These are phyloP conservation scores for Epichloe gansuensis DNA, from an alignment of 2,329 filamentous ascomycete species.

Conservation along the genomic window DNA sequence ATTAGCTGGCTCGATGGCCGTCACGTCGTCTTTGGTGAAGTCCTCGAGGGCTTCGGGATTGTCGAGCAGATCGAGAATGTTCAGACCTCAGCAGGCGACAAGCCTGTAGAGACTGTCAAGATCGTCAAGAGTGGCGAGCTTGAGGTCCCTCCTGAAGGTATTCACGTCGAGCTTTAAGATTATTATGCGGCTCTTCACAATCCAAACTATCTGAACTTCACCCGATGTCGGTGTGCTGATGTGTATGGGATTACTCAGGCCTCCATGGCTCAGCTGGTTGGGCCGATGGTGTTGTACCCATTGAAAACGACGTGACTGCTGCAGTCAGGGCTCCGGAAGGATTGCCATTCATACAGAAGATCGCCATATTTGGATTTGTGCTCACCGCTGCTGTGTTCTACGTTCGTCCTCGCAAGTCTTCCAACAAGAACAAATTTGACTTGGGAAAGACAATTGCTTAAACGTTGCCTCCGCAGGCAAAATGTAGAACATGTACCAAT, in stretches of 20 bases:
- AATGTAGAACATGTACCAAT: slow-evolving; percentile 6
- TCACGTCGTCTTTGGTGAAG: slow-evolving; percentile 82
- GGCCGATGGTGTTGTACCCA: slow-evolving; percentile 8
- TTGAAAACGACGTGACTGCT: slow-evolving; percentile 4
- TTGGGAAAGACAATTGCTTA: slow-evolving; percentile 34
- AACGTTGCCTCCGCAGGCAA: neutral
- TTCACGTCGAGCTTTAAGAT: slow-evolving; percentile 70
- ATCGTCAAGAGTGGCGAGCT: slow-evolving; percentile 77
- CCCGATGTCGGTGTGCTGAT: slow-evolving; percentile 24
- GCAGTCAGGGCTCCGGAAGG: slow-evolving; percentile 3
- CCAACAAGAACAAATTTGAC: slow-evolving; percentile 17
- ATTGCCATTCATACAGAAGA: slow-evolving; percentile 33
- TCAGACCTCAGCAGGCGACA: slow-evolving; percentile 52
- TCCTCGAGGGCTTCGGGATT: slow-evolving; percentile 73
- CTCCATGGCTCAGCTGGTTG: slow-evolving; percentile 14
- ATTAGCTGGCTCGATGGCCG: slow-evolving; percentile 65
- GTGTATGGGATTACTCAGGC: slow-evolving; percentile 17
- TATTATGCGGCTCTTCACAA: slow-evolving; percentile 9
- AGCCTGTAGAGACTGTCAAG: slow-evolving; percentile 56
- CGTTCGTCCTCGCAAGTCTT: slow-evolving; percentile 26
- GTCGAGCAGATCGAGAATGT: slow-evolving; percentile 67
- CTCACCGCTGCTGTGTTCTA: slow-evolving; percentile 32
- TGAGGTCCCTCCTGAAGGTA: slow-evolving; percentile 79
- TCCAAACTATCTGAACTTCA: slow-evolving; percentile 6
- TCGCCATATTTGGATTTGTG: slow-evolving; percentile 36